Percentiles rank a stretch among this genome's conserved stretches.
These are phyloP conservation scores for Hypomyces rosellus DNA, from an alignment of 2,329 filamentous ascomycete species.

Conservation along the genomic window DNA sequence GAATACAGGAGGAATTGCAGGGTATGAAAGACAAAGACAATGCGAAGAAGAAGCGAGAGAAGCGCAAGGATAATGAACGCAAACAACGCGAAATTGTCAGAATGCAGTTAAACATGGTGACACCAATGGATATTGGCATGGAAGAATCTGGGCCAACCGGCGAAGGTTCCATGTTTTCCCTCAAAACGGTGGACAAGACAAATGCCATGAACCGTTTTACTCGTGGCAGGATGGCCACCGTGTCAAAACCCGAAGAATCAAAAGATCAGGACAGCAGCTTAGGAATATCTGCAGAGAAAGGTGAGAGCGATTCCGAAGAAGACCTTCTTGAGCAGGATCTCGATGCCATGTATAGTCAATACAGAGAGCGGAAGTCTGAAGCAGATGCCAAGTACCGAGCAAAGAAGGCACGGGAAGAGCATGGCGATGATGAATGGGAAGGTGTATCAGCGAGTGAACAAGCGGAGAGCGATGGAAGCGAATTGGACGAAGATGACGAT, in stretches of 20 bases:
- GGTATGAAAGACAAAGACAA: constrained; percentile 72
- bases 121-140: constrained; percentile 91
- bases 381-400: constrained; percentile 82
- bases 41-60: constrained; percentile 72
- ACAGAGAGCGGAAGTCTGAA: constrained; percentile 71
- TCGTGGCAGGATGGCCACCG: constrained; percentile 70
- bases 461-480: constrained; percentile 43
- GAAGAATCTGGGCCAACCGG: constrained; percentile 76
- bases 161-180: constrained; percentile 76
- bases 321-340: constrained; percentile 80
- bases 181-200: constrained; percentile 75
- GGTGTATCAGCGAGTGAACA: constrained; percentile 68
- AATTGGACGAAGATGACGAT: constrained; percentile 54
- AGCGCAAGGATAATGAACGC: constrained; percentile 81
- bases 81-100: constrained; percentile 93
- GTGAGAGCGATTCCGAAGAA: constrained; percentile 69
- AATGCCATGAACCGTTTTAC: constrained; percentile 54
- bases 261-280: constrained; percentile 57
- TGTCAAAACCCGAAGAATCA: constrained; percentile 48
- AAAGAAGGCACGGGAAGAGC: constrained; percentile 77
- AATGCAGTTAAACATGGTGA: constrained; percentile 95
- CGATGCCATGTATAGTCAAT: constrained; percentile 81
- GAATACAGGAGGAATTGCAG: constrained; percentile 82
- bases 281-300: constrained; percentile 46
- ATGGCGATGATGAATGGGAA: constrained; percentile 85